phyloP scores from a whole-genome alignment of 208 protist species.

The Trypanosoma vivax region DNA sequence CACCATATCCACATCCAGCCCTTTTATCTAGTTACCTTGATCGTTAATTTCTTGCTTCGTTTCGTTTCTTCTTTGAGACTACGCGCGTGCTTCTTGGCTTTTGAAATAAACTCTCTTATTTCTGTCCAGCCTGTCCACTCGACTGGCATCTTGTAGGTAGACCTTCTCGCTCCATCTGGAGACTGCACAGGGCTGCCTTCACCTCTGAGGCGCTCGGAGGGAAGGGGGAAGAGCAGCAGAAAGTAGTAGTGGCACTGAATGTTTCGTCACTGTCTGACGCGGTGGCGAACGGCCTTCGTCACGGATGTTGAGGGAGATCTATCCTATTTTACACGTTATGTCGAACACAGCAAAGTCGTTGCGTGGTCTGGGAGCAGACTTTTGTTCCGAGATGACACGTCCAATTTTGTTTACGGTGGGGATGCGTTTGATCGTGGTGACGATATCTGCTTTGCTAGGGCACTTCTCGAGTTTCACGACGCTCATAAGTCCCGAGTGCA shows the following conservation, averaged over 20 bases:
- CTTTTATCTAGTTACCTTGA: no score
- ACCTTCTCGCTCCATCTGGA: no score
- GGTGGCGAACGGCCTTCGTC: constrained; percentile 49
- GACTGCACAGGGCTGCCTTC: no score
- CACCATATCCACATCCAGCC: no score
- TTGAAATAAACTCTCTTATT: no score
- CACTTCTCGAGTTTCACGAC: constrained; percentile 68
- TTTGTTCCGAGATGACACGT: constrained; percentile 32
- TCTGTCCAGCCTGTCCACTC: no score
- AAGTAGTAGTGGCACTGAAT: constrained; percentile 9
- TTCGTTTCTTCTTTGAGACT: no score
- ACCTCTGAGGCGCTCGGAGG: no score
- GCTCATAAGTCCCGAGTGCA: constrained; percentile 70
- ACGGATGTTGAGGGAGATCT: constrained; percentile 89
- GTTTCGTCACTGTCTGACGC: constrained; percentile 16
- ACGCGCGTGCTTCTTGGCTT: no score
- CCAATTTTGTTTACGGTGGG: constrained; percentile 86
- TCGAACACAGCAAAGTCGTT: constrained; percentile 29
- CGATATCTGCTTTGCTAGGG: constrained; percentile 55
- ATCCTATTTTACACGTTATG: constrained; percentile 68
- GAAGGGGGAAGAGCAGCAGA: neutral
- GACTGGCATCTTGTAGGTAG: no score
- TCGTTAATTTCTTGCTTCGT: no score
- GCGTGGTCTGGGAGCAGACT: constrained; percentile 19
- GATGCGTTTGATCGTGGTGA: constrained; percentile 84